Evolutionary conservation across 192 early-diverging fungal genomes (phyloP).

Genomic region (Coemansia umbellata): DNA sequence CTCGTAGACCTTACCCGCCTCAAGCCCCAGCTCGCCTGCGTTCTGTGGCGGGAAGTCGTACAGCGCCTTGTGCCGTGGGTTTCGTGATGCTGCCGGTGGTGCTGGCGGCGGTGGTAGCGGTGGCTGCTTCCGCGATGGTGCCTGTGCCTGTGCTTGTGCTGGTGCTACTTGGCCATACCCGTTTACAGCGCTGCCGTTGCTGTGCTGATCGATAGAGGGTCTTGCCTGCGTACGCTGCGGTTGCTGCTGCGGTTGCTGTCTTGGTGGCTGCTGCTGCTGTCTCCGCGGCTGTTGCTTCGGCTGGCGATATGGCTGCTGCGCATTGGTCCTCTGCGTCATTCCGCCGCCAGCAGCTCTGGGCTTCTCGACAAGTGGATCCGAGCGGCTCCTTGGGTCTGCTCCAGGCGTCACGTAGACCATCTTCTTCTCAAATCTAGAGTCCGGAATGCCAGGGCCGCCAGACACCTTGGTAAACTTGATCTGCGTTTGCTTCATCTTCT

Average conservation of each 20-base stretch:
- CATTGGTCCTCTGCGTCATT: background rate
- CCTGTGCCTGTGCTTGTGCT: constrained; percentile 1
- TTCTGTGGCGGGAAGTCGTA: constrained; percentile 65
- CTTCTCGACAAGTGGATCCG: constrained; percentile 14
- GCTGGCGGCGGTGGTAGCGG: constrained; percentile 59
- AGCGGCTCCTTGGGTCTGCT: constrained; percentile 56
- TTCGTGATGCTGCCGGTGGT: constrained; percentile 45
- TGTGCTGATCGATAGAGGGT: background rate
- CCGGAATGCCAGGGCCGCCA: constrained; percentile 53
- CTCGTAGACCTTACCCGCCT: constrained; percentile 63
- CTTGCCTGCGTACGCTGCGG: background rate
- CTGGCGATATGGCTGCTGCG: no score
- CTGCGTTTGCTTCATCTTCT: constrained; percentile 63
- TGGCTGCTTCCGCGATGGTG: constrained; percentile 8
- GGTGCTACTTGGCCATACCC: constrained; percentile 1
- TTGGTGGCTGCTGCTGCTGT: constrained; percentile 4
- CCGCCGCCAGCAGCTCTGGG: background rate
- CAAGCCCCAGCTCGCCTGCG: constrained; percentile 62
- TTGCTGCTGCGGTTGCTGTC: constrained; percentile 14
- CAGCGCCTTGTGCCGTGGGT: constrained; percentile 61
- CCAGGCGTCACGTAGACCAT: constrained; percentile 60
- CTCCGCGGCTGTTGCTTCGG: constrained; percentile 9
- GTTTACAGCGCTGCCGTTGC: background rate
- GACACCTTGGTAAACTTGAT: constrained; percentile 79
- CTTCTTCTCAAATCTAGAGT: constrained; percentile 64